Conservation (phyloP, 192 early-diverging fungal genomes). For the Coemansia reversa region DNA sequence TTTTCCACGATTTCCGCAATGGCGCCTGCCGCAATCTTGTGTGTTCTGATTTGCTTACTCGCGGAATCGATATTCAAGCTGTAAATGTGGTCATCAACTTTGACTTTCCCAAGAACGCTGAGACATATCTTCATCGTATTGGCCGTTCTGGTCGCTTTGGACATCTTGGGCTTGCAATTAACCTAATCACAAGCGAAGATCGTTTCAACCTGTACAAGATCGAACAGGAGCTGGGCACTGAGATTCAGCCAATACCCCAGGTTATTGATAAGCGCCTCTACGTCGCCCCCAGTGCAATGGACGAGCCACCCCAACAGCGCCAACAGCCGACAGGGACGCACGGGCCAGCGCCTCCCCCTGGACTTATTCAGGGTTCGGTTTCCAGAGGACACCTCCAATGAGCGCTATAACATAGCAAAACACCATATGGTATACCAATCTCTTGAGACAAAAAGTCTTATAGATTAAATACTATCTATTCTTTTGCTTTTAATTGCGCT, state of each 20-base stretch:
- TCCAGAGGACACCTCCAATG: constrained; percentile 8
- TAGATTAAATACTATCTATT: background rate
- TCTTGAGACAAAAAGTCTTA: background rate
- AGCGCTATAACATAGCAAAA: background rate
- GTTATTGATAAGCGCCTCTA: constrained; percentile 94
- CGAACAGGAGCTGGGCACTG: constrained; percentile 97
- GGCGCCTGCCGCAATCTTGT: constrained; percentile 97
- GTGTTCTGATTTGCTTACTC: constrained; percentile 95
- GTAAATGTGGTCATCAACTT: constrained; percentile 99
- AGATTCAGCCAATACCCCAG: constrained; percentile 97
- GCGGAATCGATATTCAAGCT: constrained; percentile 99
- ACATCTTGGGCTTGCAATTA: constrained; percentile 95
- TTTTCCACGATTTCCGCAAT: constrained; percentile 99
- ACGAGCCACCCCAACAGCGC: constrained; percentile 63
- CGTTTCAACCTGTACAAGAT: constrained; percentile 97
- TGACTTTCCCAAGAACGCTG: constrained; percentile 99
- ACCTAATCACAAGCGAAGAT: constrained; percentile 98
- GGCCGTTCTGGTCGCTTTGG: constrained; percentile 96
- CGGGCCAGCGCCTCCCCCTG: constrained; percentile 41
- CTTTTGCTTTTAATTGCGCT: constrained; percentile 4
- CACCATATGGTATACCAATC: constrained; percentile 1
- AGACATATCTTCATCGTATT: constrained; percentile 98
- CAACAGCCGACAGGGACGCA: constrained; percentile 27
- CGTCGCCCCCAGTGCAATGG: constrained; percentile 73
- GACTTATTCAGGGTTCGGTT: constrained; percentile 8